Percentiles rank a stretch among this genome's conserved stretches.
Conservation (phyloP, 2,329 filamentous ascomycete species). For the Esteya vermicola region DNA sequence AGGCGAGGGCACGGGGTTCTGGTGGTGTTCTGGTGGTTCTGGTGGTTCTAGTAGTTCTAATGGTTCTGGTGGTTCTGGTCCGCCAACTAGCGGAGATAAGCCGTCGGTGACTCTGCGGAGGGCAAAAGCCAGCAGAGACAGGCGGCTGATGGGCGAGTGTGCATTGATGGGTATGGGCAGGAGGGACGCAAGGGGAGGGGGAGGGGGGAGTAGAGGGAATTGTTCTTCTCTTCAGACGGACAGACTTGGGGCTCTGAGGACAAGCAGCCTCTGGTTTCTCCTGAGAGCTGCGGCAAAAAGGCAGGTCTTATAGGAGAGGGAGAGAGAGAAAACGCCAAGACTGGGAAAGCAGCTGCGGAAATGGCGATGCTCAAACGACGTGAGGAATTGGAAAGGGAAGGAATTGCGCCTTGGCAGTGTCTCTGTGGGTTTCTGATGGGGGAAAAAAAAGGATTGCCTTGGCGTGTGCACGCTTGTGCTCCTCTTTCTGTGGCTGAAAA, state of each 20-base stretch:
- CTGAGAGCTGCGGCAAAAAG: not conserved
- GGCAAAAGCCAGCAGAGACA: not conserved
- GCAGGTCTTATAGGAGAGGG: not conserved
- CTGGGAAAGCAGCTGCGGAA: not conserved
- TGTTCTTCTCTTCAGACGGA: not conserved
- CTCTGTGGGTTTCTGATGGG: constrained; percentile 3
- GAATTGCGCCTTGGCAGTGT: constrained; percentile 3
- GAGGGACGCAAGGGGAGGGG: not conserved
- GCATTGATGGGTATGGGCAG: not conserved
- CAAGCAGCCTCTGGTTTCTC: no score
- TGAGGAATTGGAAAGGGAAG: not conserved
- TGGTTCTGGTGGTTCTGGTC: no score
- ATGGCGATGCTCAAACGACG: constrained; percentile 6
- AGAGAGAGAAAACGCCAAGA: not conserved
- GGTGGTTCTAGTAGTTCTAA: no score
- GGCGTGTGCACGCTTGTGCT: no score
- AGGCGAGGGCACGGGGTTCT: no score
- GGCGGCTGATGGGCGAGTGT: not conserved
- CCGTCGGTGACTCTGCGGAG: not conserved
- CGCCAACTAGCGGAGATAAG: not conserved
- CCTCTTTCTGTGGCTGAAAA: no score
- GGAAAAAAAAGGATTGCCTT: no score
- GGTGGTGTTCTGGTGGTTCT: not conserved
- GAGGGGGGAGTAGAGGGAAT: not conserved
- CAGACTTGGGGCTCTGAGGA: constrained; percentile 1